These are phyloP conservation scores for Scheffersomyces amazonensis DNA, from an alignment of 805 yeast species.

Conservation along the genomic window DNA sequence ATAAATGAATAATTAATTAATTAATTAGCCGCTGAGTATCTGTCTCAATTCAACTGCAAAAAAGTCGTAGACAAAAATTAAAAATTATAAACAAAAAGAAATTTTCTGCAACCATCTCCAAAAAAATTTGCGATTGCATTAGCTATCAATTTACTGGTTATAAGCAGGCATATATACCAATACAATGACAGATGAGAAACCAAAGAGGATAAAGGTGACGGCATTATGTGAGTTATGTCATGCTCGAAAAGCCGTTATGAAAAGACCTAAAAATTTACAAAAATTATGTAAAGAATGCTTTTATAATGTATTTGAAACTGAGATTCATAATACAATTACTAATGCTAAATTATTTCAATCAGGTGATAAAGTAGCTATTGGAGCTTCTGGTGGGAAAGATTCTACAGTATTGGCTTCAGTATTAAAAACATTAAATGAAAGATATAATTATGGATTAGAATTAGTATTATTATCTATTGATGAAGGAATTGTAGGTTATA, in stretches of 20 bases:
- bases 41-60: too few species aligned
- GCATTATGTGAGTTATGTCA: slow-evolving; percentile 81
- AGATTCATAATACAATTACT: slow-evolving; percentile 85
- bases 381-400: slow-evolving; percentile 99
- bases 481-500: slow-evolving; percentile 95
- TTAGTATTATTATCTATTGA: slow-evolving; percentile 84
- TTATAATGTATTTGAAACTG: slow-evolving; percentile 87
- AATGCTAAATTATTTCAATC: slow-evolving; percentile 63
- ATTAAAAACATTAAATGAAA: slow-evolving; percentile 80
- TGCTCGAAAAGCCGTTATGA: slow-evolving; percentile 77
- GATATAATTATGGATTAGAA: slow-evolving; percentile 84
- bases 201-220: slow-evolving; percentile 30
- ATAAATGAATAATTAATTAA: too few species aligned
- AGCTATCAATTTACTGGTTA: too few species aligned
- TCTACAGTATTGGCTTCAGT: slow-evolving; percentile 92
- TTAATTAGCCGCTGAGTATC: too few species aligned
- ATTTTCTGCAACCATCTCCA: too few species aligned
- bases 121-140: too few species aligned
- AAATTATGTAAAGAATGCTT: slow-evolving; percentile 91
- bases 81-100: too few species aligned
- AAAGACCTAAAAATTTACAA: slow-evolving; percentile 88
- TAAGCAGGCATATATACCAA: too few species aligned
- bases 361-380: slow-evolving; percentile 93
- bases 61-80: too few species aligned
- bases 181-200: slow-evolving; percentile 6